These are phyloP conservation scores for Epicoccum nigrum DNA, from an alignment of 2,329 filamentous ascomycete genomes.

Conservation along the genomic window DNA sequence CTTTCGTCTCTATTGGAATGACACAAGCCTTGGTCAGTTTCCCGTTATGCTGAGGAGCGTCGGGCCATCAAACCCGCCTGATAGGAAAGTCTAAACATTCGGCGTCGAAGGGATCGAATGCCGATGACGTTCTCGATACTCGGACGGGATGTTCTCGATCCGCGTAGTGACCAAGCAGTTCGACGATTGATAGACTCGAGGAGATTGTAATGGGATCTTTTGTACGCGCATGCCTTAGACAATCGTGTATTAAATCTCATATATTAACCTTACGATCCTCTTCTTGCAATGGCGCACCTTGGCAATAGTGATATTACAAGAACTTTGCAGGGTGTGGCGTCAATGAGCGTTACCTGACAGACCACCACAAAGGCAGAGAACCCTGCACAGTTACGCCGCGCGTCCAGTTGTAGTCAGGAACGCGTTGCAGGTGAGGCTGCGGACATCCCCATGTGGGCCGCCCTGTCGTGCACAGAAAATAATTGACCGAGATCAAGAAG, in stretches of 20 bases:
- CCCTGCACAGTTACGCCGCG: conserved; percentile 1
- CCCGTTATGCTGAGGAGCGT: conserved; percentile 25
- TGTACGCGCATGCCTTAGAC: too few relatives aligned
- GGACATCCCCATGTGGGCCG: not conserved
- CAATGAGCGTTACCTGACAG: not conserved
- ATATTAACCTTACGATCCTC: too few relatives aligned
- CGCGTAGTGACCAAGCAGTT: too few relatives aligned
- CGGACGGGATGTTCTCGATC: too few relatives aligned
- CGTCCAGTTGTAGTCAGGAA: not conserved
- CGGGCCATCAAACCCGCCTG: conserved; percentile 23
- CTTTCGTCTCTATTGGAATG: conserved; percentile 31
- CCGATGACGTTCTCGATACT: not conserved
- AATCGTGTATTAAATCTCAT: too few relatives aligned
- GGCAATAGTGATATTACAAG: too few relatives aligned
- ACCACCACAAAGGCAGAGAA: not conserved
- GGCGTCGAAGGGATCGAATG: not conserved
- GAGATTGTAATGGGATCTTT: too few relatives aligned
- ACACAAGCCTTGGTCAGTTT: conserved; percentile 25
- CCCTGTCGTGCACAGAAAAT: not conserved
- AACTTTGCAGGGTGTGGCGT: not conserved
- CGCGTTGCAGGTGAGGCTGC: conserved; percentile 7
- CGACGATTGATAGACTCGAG: too few relatives aligned
- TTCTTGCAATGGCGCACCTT: too few relatives aligned
- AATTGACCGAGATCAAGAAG: not conserved
- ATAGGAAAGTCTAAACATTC: not conserved